Conservation (phyloP, 164 flowering plant genomes). For the Saururus chinensis region DNA sequence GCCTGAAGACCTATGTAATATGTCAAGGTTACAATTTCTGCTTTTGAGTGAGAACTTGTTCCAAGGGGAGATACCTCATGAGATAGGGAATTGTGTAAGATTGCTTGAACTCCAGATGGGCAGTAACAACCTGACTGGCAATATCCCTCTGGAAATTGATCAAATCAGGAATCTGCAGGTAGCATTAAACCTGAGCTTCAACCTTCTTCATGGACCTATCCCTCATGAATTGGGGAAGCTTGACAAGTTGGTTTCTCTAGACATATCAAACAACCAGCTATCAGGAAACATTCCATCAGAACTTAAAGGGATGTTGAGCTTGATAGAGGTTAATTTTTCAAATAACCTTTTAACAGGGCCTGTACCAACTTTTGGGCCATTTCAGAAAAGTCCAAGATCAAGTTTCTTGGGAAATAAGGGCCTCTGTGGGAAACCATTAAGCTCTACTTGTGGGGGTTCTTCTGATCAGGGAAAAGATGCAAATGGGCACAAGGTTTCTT, state of each 20-base stretch:
- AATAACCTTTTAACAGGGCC: conserved; percentile 67
- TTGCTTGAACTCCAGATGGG: conserved; percentile 77
- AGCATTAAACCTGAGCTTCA: conserved; percentile 79
- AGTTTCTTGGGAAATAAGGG: conserved; percentile 78
- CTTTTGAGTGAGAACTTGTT: conserved; percentile 66
- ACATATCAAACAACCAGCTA: conserved; percentile 80
- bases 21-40: conserved; percentile 68
- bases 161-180: conserved; percentile 77
- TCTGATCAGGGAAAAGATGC: conserved; percentile 15
- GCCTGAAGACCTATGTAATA: conserved; percentile 59
- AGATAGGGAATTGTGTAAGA: conserved; percentile 74
- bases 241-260: conserved; percentile 86
- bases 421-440: conserved; percentile 83
- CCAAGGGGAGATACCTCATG: conserved; percentile 72
- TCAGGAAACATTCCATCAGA: conserved; percentile 61
- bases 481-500: conserved; percentile 69
- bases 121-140: conserved; percentile 72
- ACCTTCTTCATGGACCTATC: conserved; percentile 72
- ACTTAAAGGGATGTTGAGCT: conserved; percentile 81
- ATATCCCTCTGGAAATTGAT: conserved; percentile 85
- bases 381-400: conserved; percentile 71
- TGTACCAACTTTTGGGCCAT: conserved; percentile 72
- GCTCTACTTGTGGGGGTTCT: conserved; percentile 33
- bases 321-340: conserved; percentile 87
- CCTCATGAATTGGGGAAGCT: conserved; percentile 83